Evolutionary conservation across 345 rosid species (phyloP).

Genomic region (Brassica incana): DNA sequence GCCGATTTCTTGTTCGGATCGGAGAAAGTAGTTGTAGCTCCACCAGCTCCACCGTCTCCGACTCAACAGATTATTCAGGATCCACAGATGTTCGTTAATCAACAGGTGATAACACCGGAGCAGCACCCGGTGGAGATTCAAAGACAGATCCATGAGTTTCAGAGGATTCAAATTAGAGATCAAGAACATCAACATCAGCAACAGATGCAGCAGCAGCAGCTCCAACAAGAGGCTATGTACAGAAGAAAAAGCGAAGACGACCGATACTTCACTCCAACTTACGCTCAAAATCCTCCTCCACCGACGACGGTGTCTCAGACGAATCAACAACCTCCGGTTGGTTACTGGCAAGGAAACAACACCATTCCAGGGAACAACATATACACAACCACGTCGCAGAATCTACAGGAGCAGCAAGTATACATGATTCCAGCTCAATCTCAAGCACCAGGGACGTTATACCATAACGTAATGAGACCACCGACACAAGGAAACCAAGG

Average conservation of each 20-base stretch:
- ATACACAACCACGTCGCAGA: slow-evolving; percentile 41
- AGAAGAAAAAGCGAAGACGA: slow-evolving; percentile 45
- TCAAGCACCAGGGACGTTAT: slow-evolving; percentile 45
- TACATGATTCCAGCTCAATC: slow-evolving; percentile 56
- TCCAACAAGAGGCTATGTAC: slow-evolving; percentile 46
- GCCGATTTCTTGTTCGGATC: slow-evolving; percentile 78
- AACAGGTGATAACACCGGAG: slow-evolving; percentile 43
- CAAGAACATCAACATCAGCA: slow-evolving; percentile 48
- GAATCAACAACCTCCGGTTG: slow-evolving; percentile 44
- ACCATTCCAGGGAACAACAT: slow-evolving; percentile 51
- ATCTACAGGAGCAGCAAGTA: slow-evolving; percentile 57
- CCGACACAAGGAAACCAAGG: slow-evolving; percentile 60
- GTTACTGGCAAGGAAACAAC: slow-evolving; percentile 71
- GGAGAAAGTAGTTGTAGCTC: slow-evolving; percentile 50
- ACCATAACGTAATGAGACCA: slow-evolving; percentile 50
- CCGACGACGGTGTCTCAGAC: slow-evolving; percentile 29
- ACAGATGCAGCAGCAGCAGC: slow-evolving; percentile 24
- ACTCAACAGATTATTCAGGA: slow-evolving; percentile 23
- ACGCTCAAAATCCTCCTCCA: slow-evolving; percentile 19
- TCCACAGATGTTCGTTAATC: slow-evolving; percentile 26
- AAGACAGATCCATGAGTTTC: slow-evolving; percentile 66
- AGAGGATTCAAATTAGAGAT: slow-evolving; percentile 78
- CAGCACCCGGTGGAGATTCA: slow-evolving; percentile 52
- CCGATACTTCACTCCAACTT: slow-evolving; percentile 45
- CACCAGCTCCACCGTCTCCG: slow-evolving; percentile 35